Percentiles rank a stretch among this genome's conserved stretches.
Conservation (phyloP, 2,329 filamentous ascomycete genomes). For the Penicillium thymicola region DNA sequence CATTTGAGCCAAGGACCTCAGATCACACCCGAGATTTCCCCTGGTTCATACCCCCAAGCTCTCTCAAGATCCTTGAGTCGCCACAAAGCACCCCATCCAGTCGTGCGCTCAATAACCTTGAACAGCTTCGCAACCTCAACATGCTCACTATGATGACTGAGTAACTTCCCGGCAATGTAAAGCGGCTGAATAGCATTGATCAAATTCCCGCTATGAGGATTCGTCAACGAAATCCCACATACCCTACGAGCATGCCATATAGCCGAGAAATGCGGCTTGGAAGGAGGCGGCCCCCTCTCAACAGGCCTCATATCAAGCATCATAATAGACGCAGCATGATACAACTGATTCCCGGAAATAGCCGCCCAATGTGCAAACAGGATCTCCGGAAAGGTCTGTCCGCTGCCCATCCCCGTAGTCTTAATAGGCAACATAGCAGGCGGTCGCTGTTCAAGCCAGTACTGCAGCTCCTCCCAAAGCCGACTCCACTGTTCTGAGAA, state of each 20-base stretch:
- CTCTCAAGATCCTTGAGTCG: slow-evolving; percentile 50
- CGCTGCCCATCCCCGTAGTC: slow-evolving; percentile 35
- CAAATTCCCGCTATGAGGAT: slow-evolving; percentile 53
- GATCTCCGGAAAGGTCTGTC: slow-evolving; percentile 49
- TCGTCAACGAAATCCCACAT: slow-evolving; percentile 55
- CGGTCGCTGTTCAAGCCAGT: slow-evolving; percentile 48
- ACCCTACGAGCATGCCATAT: slow-evolving; percentile 56
- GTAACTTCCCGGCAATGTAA: slow-evolving; percentile 52
- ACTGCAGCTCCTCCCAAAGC: slow-evolving; percentile 50
- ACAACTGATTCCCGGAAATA: slow-evolving; percentile 55
- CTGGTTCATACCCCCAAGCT: slow-evolving; percentile 27
- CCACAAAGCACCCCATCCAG: slow-evolving; percentile 54
- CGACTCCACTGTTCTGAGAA: slow-evolving; percentile 46
- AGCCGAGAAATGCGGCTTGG: slow-evolving; percentile 36
- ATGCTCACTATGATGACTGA: slow-evolving; percentile 50
- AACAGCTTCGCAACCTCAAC: slow-evolving; percentile 38
- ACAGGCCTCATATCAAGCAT: slow-evolving; percentile 46
- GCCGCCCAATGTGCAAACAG: slow-evolving; percentile 53
- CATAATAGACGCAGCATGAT: slow-evolving; percentile 54
- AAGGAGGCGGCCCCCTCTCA: slow-evolving; percentile 19
- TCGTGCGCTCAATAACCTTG: slow-evolving; percentile 49
- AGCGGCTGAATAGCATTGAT: slow-evolving; percentile 58
- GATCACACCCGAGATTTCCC: slow-evolving; percentile 23
- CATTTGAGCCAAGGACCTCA: not conserved
- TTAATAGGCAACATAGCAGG: slow-evolving; percentile 47